phyloP scores from a whole-genome alignment of 2,329 filamentous ascomycete genomes.

The Dactylella cylindrospora region DNA sequence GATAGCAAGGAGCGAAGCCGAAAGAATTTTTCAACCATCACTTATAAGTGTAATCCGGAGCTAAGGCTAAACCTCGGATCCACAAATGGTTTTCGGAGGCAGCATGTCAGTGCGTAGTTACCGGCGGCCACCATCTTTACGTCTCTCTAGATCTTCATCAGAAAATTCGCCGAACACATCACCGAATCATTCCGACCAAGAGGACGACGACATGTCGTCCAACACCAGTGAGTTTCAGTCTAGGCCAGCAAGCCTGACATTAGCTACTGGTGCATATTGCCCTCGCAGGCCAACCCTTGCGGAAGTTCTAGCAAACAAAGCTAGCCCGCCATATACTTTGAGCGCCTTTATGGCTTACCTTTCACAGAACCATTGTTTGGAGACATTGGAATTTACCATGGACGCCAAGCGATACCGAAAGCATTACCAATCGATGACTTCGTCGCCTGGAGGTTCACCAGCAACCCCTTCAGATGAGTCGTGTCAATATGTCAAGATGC shows the following conservation, averaged over 20 bases:
- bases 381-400: conserved; percentile 95
- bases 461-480: conserved; percentile 60
- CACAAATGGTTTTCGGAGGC: conserved; percentile 44
- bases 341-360: conserved; percentile 94
- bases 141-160: conserved; percentile 47
- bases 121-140: conserved; percentile 48
- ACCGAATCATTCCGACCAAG: conserved; percentile 46
- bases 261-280: conserved; percentile 57
- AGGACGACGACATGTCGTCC: conserved; percentile 48
- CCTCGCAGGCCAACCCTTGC: conserved; percentile 70
- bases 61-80: conserved; percentile 32
- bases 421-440: conserved; percentile 63
- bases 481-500: conserved; percentile 69
- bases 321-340: conserved; percentile 84
- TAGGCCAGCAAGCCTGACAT: conserved; percentile 44
- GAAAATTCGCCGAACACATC: conserved; percentile 47
- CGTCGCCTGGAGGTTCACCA: conserved; percentile 53
- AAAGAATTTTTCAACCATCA: too few species aligned
- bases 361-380: conserved; percentile 93
- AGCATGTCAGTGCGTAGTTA: conserved; percentile 48
- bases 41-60: conserved; percentile 25
- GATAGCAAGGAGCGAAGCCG: conserved; percentile 29
- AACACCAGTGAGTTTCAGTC: conserved; percentile 44
- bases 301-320: conserved; percentile 83
- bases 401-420: conserved; percentile 83